These are phyloP conservation scores for Camelina hispida DNA, from an alignment of 345 rosid genomes.

Conservation along the genomic window DNA sequence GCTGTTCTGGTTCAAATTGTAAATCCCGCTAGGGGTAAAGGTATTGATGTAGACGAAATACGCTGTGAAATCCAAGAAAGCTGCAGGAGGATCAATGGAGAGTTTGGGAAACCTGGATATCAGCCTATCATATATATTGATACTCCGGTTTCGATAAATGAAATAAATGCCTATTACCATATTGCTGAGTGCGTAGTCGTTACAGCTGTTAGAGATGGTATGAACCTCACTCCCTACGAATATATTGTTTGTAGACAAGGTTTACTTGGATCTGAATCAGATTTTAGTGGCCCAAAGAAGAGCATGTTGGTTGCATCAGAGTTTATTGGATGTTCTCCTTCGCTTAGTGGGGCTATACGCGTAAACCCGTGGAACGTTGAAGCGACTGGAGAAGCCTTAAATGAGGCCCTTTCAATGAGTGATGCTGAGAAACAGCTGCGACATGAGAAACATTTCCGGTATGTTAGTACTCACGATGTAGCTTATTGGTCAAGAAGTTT, in stretches of 20 bases:
- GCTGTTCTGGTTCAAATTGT: conserved; percentile 51
- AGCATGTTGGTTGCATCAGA: conserved; percentile 51
- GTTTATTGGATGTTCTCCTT: conserved; percentile 52
- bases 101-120: conserved; percentile 49
- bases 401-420: conserved; percentile 47
- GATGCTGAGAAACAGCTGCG: conserved; percentile 54
- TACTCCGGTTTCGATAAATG: conserved; percentile 42
- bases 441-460: conserved; percentile 90
- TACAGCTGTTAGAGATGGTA: conserved; percentile 52
- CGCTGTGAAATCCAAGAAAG: conserved; percentile 44
- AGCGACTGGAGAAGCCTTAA: conserved; percentile 48
- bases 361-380: conserved; percentile 54
- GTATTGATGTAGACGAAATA: conserved; percentile 39
- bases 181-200: conserved; percentile 50
- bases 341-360: conserved; percentile 50
- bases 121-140: conserved; percentile 46
- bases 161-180: conserved; percentile 45
- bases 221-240: conserved; percentile 51
- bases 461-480: conserved; percentile 49
- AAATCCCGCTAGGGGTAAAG: conserved; percentile 50
- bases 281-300: conserved; percentile 48
- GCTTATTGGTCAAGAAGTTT: conserved; percentile 52
- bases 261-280: conserved; percentile 47
- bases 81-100: conserved; percentile 48
- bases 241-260: conserved; percentile 50